Evolutionary conservation across 306 rosid species (phyloP).

Genomic region (Casuarina glauca): DNA sequence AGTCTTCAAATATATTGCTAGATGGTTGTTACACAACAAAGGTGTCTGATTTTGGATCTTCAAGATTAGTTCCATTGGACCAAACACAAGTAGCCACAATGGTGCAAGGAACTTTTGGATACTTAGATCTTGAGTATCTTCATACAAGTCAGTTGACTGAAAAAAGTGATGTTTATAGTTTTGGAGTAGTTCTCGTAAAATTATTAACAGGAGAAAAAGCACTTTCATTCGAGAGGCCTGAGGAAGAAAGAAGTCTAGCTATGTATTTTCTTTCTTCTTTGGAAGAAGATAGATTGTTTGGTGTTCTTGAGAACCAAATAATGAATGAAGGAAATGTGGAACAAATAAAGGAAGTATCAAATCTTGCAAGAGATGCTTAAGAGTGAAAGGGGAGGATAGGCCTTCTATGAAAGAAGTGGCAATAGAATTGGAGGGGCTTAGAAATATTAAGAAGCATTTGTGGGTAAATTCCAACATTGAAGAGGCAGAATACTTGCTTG

Average conservation of each 20-base stretch:
- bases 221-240: neutral
- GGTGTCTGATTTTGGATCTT: neutral
- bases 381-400: neutral
- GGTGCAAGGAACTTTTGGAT: neutral
- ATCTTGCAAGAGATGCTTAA: neutral
- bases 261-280: neutral
- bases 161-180: too few relatives aligned
- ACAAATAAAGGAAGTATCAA: neutral
- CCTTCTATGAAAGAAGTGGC: neutral
- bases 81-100: neutral
- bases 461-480: neutral
- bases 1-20: neutral
- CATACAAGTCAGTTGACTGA: neutral
- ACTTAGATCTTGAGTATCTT: neutral
- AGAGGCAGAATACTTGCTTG: neutral
- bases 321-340: neutral
- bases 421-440: neutral
- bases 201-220: neutral
- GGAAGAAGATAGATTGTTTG: neutral
- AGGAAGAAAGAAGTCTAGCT: neutral
- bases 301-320: neutral
- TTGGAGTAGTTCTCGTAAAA: neutral
- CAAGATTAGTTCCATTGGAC: neutral
- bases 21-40: neutral
- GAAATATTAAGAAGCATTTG: neutral